Percentiles rank a stretch among this genome's conserved stretches.
These are phyloP conservation scores for Cetraspora pellucida DNA, from an alignment of 192 early-diverging fungal species.

Conservation along the genomic window DNA sequence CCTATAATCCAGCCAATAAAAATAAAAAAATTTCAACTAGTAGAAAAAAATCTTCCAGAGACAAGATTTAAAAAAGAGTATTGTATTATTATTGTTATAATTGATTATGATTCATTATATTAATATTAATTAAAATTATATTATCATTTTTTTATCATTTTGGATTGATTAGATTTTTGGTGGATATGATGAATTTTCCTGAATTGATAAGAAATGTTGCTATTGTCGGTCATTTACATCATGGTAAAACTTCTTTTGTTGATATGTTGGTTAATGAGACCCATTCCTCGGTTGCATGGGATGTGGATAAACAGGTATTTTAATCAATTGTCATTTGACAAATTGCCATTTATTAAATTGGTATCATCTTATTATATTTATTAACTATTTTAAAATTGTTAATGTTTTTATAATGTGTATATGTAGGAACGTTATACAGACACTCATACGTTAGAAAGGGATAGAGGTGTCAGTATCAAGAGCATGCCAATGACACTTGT, in stretches of 20 bases:
- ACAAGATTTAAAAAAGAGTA: slow-evolving; percentile 90
- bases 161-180: slow-evolving; percentile 63
- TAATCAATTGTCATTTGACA: not conserved
- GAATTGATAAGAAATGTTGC: slow-evolving; percentile 86
- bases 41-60: slow-evolving; percentile 80
- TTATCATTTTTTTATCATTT: not conserved
- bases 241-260: slow-evolving; percentile 94
- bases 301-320: slow-evolving; percentile 35
- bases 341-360: not conserved
- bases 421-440: slow-evolving; percentile 83
- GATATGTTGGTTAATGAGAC: slow-evolving; percentile 92
- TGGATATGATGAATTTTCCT: slow-evolving; percentile 79
- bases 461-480: slow-evolving; percentile 90
- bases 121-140: not conserved
- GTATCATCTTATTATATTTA: not conserved
- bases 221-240: slow-evolving; percentile 93
- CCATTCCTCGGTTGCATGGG: slow-evolving; percentile 53
- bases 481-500: slow-evolving; percentile 92
- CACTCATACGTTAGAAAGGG: slow-evolving; percentile 87
- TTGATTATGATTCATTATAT: not conserved
- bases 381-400: slow-evolving; percentile 42
- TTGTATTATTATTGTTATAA: not conserved
- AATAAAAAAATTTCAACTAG: slow-evolving; percentile 81
- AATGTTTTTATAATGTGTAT: slow-evolving; percentile 31
- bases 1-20: slow-evolving; percentile 94